phyloP scores from a whole-genome alignment of 768 basidiomycete genomes.

The Suillus subaureus region DNA sequence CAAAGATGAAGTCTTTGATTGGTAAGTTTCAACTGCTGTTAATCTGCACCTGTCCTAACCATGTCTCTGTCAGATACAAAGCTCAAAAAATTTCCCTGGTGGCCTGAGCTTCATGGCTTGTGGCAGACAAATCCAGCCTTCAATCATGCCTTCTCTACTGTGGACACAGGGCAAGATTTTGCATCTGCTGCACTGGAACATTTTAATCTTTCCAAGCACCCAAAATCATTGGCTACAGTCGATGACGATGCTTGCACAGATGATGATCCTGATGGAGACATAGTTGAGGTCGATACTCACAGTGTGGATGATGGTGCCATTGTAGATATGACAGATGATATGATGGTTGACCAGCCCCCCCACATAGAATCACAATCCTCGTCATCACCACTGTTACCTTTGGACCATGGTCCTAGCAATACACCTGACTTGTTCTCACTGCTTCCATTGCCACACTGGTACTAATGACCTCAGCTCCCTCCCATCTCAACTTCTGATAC shows the following conservation, averaged over 20 bases:
- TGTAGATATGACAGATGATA: not conserved
- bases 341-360: not conserved
- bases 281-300: no score
- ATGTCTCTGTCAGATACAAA: slow-evolving; percentile 1
- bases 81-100: slow-evolving; percentile 13
- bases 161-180: slow-evolving; percentile 10
- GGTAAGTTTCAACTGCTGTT: not conserved
- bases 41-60: not conserved
- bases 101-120: slow-evolving; percentile 14
- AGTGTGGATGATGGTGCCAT: no score
- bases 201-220: not conserved
- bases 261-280: not conserved
- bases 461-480: not conserved
- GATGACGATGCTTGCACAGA: not conserved
- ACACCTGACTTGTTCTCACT: not conserved
- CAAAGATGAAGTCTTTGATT: not conserved
- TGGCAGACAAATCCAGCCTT: slow-evolving; percentile 9
- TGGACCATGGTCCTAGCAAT: not conserved
- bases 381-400: not conserved
- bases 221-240: not conserved
- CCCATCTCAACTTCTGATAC: not conserved
- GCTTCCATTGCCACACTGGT: not conserved
- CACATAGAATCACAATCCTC: not conserved
- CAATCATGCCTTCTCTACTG: slow-evolving; percentile 1
- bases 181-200: slow-evolving; percentile 2